phyloP scores from a whole-genome alignment of 208 protist genomes.

The Borovskyia barvae region DNA sequence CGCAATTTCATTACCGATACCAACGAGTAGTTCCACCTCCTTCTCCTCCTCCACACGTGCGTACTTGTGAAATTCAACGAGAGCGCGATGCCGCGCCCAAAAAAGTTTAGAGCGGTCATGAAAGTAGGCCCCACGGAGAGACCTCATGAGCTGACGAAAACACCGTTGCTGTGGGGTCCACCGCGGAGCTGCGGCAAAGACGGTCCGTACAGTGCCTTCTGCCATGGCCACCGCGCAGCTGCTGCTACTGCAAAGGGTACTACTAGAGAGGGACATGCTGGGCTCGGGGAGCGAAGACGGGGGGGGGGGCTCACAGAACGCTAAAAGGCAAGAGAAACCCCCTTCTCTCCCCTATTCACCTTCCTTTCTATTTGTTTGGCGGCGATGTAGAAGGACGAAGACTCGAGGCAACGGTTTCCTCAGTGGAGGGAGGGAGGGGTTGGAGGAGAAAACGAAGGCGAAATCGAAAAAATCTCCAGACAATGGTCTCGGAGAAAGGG shows the following conservation, averaged over 20 bases:
- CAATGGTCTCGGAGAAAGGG: neutral
- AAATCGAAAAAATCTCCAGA: neutral
- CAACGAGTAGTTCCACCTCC: constrained; percentile 50
- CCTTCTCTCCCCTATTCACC: too few relatives aligned
- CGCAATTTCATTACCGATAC: constrained; percentile 64
- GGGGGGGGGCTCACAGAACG: neutral
- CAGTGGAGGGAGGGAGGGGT: neutral
- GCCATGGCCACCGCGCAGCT: constrained; percentile 12
- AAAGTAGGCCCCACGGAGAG: constrained; percentile 75
- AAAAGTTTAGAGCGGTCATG: constrained; percentile 88
- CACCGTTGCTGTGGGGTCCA: constrained; percentile 80
- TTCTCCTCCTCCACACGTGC: constrained; percentile 42
- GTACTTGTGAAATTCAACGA: constrained; percentile 92
- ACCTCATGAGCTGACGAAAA: constrained; percentile 67
- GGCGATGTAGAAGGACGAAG: neutral
- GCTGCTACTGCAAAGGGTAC: too few relatives aligned
- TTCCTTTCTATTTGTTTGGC: too few relatives aligned
- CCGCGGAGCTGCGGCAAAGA: neutral
- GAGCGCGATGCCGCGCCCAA: constrained; percentile 83
- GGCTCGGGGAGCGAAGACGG: neutral
- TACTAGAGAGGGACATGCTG: constrained; percentile 1
- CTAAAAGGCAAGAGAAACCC: neutral
- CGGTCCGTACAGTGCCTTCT: neutral
- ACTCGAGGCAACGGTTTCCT: neutral
- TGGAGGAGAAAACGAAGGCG: neutral